Conservation (phyloP, 192 early-diverging fungal genomes). For the Thamnidium elegans region DNA sequence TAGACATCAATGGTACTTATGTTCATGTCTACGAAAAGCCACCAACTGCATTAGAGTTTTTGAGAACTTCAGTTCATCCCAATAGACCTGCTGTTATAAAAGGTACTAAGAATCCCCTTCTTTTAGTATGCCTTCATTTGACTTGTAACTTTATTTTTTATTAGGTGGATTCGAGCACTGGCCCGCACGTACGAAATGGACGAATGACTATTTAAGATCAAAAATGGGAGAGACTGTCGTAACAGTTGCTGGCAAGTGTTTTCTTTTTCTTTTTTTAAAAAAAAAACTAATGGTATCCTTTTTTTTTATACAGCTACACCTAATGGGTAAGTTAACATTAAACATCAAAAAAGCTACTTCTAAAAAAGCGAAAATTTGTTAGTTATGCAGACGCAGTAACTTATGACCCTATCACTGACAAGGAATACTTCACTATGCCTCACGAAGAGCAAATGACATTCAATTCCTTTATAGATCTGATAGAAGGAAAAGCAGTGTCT, state of each 20-base stretch:
- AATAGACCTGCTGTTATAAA: slow-evolving; percentile 46
- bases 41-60: slow-evolving; percentile 42
- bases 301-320: slow-evolving; percentile 21
- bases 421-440: slow-evolving; percentile 48
- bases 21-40: slow-evolving; percentile 18
- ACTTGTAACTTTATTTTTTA: not conserved
- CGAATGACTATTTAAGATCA: slow-evolving; percentile 41
- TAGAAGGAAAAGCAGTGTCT: slow-evolving; percentile 20
- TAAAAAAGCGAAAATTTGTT: not conserved
- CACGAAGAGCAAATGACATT: slow-evolving; percentile 50
- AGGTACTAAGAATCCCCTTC: slow-evolving; percentile 11
- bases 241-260: slow-evolving; percentile 43
- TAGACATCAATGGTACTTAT: slow-evolving; percentile 33
- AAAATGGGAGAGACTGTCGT: slow-evolving; percentile 33
- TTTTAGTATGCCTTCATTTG: not conserved
- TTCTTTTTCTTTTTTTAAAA: not conserved
- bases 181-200: slow-evolving; percentile 47
- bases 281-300: not conserved
- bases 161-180: slow-evolving; percentile 36
- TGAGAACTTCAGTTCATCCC: slow-evolving; percentile 37
- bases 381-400: slow-evolving; percentile 51
- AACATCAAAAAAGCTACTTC: not conserved
- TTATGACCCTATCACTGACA: slow-evolving; percentile 24
- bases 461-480: slow-evolving; percentile 37
- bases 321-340: slow-evolving; percentile 20